Percentiles rank a stretch among this genome's conserved stretches.
These are phyloP conservation scores for Metarhizium album DNA, from an alignment of 2,329 filamentous ascomycete species.

Conservation along the genomic window DNA sequence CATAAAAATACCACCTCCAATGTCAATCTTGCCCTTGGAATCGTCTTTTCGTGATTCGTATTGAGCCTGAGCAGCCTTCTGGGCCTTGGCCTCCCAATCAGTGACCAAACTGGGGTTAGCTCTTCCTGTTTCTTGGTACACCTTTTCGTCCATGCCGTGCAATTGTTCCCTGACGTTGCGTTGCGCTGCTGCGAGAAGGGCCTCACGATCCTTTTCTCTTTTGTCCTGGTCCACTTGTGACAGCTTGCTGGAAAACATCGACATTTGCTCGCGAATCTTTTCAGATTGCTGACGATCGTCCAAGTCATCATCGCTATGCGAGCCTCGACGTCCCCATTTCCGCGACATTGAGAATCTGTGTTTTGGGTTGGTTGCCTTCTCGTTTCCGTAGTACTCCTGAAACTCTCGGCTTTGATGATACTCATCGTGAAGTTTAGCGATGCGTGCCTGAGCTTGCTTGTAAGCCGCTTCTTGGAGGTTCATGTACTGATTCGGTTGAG, in stretches of 20 bases:
- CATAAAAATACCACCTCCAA: constrained; percentile 75
- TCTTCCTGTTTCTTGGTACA: constrained; percentile 67
- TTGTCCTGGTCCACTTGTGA: constrained; percentile 63
- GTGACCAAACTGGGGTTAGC: constrained; percentile 56
- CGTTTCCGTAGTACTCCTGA: constrained; percentile 65
- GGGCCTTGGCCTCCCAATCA: constrained; percentile 71
- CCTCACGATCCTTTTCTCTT: constrained; percentile 62
- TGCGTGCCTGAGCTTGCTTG: constrained; percentile 70
- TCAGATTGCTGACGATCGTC: constrained; percentile 59
- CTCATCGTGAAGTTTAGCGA: constrained; percentile 70
- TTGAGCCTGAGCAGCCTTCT: constrained; percentile 55
- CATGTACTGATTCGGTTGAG: constrained; percentile 42
- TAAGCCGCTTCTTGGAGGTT: constrained; percentile 80
- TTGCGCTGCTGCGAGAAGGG: constrained; percentile 67
- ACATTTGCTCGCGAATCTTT: constrained; percentile 70
- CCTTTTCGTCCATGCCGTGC: constrained; percentile 69
- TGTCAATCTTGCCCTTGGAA: constrained; percentile 43
- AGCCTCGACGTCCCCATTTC: constrained; percentile 51
- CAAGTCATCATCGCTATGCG: constrained; percentile 51
- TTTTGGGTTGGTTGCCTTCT: constrained; percentile 18
- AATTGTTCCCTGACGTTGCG: constrained; percentile 75
- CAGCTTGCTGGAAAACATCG: constrained; percentile 57
- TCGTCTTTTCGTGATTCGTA: constrained; percentile 49
- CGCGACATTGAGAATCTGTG: constrained; percentile 40
- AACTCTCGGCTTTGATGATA: constrained; percentile 51